Evolutionary conservation across 2,329 filamentous ascomycete genomes (phyloP), one percentile per base, ranked within the genome.

Genomic region (Alternaria tenuissima): DNA sequence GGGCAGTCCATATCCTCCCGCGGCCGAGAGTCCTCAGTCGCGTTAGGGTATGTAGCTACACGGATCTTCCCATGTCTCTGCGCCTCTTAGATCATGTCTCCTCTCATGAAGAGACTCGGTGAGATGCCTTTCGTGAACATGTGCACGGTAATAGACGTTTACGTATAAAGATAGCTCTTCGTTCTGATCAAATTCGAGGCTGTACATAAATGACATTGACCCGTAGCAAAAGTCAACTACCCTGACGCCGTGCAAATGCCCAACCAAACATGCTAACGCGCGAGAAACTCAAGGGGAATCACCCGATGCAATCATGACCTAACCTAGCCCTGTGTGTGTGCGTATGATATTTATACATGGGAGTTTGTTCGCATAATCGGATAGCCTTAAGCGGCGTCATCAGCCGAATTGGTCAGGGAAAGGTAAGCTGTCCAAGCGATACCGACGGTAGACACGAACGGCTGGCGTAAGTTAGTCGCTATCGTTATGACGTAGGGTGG

Each of bases 341-440:
- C 54, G 24, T 32, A 47, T 14, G n/a, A 57, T 53, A 53, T 34
- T 69, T 59, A 65, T 61, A 62, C 61, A 70, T 62, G 47, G 55
- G 53, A 59, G 62, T 57, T 63, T 61, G 43, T 65, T 67, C 41
- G 26, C 42, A 52, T 28, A n/a, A 12, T 14, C 43, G 8, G 26
- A 57, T 18, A 16, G 18, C 47, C 64, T 60, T 70, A 78, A 14
- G 83, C 84, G 38, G 38, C 84, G 54, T 94, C 91, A 61, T 96
- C 93, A 3, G 93, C 85, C 5, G 93, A 90, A 81, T 98, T 98
- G 63, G 91, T 92, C 52, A 99, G 86, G 3, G 94, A 97, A 11
- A 99, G 87, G 79, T 97, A 99, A 20, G 94, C 94, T 11, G 95
- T 98, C 95, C 94, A 98, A 34, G 93, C 93, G 72, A 98, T 98